Base-by-base conservation (phyloP, 345 rosid species). In the Noccaea bulbosa region DNA sequence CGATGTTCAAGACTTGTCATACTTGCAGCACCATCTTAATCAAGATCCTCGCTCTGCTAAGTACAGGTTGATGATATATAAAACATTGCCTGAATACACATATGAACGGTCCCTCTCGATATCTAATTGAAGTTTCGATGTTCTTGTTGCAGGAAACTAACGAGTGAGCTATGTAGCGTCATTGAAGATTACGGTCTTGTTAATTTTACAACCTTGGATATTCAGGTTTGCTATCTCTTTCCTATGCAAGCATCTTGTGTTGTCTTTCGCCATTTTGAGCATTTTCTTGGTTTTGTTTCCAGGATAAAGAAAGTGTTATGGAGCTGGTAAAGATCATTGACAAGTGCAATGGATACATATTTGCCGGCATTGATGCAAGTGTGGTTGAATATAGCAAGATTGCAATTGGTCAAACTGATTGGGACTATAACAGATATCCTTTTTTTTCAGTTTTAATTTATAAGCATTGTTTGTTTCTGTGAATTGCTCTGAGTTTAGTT, bases 371-470 rank as follows among this genome's bases (percentile, higher is more conserved):
- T 32, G 94, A 90, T 52, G 79, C 87, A 65, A 91, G 87, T 80
- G 99, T 94, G 40, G 88, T 86, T 67, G 98, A 85, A 78, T 95
- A 87, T 79, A 90, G 97, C 92, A 87, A 95, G 87, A 80, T 90
- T 64, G 93, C 98, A 8, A 76, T 92, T 55, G 83, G 87, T 62
- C 83, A 85, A 64, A 73, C 74, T 52, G 89, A 87, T 62, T 89
- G 98, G 99, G 99, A 92, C 38, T 95, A 89, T 65, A 84, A 84
- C 87, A 85, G 85, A 90, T 93, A 93, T 90, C 98, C 97, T 87
- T 84, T 77, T 77, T 54, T 2, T 11, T 14, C 3, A 54, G 17
- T 17, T 40, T 37, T 7, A 9, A 4, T 3, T 37, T 24, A 56
- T n/a, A 55, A 54, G 38, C 59, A 47, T 69, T 75, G 38, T 4